A percentile compares a stretch with the other conserved stretches of the same genome.
These are phyloP conservation scores for Fusarium cyanostomum DNA, from an alignment of 2,329 filamentous ascomycete species.

Conservation along the genomic window DNA sequence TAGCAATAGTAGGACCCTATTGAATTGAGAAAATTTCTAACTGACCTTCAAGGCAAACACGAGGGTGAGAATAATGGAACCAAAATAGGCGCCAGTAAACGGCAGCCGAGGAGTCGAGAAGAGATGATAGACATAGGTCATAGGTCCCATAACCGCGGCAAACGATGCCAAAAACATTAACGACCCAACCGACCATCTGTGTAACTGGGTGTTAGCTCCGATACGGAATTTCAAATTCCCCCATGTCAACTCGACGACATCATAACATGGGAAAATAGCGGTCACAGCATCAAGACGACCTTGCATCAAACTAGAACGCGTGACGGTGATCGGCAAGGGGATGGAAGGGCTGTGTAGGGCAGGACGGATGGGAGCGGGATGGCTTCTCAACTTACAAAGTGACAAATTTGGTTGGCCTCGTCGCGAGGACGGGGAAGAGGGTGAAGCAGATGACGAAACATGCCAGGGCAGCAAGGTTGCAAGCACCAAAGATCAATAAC, in stretches of 20 bases:
- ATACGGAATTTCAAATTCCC: slow-evolving; percentile 24
- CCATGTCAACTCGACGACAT: slow-evolving; percentile 26
- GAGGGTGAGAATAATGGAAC: slow-evolving; percentile 87
- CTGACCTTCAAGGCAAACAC: slow-evolving; percentile 93
- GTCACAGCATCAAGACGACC: slow-evolving; percentile 20
- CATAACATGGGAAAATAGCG: slow-evolving; percentile 24
- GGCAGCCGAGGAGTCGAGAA: slow-evolving; percentile 85
- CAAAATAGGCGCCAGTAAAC: slow-evolving; percentile 95
- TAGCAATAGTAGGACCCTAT: slow-evolving; percentile 2
- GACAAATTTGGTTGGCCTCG: slow-evolving; percentile 92
- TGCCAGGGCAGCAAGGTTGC: slow-evolving; percentile 87
- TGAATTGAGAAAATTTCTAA: slow-evolving; percentile 41
- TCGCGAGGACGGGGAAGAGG: slow-evolving; percentile 82
- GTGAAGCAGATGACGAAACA: slow-evolving; percentile 95
- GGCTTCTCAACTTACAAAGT: slow-evolving; percentile 80
- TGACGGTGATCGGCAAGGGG: slow-evolving; percentile 27
- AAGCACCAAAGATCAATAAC: slow-evolving; percentile 88
- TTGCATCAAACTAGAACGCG: slow-evolving; percentile 16
- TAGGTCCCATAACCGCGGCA: slow-evolving; percentile 92
- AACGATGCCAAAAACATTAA: slow-evolving; percentile 90
- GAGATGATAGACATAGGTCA: slow-evolving; percentile 84
- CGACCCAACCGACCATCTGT: slow-evolving; percentile 94
- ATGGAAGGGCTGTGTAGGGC: slow-evolving; percentile 11
- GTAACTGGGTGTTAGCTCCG: slow-evolving; percentile 39
- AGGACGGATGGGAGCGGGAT: slow-evolving; percentile 4